Conservation (phyloP, 805 yeast genomes). For the Saitoella complicata region DNA sequence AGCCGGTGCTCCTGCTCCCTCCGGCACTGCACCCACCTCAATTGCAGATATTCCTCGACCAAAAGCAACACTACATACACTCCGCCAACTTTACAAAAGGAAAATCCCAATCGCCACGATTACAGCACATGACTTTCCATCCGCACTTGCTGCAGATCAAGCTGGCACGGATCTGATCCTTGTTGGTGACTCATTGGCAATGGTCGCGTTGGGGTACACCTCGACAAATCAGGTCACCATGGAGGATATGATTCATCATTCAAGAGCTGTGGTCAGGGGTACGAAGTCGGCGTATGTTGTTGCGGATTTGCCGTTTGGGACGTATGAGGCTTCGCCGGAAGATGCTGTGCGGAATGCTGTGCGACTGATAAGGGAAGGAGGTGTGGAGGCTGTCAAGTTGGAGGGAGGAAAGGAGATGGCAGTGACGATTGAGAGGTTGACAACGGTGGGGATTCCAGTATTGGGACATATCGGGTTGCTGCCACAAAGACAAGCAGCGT, state of each 20-base stretch:
- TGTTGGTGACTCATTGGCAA: conserved; percentile 85
- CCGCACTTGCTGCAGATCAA: conserved; percentile 51
- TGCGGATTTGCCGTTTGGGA: conserved; percentile 82
- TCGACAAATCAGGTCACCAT: conserved; percentile 52
- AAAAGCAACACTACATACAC: no score
- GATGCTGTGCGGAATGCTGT: conserved; percentile 49
- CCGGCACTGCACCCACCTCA: no score
- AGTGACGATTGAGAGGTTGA: conserved; percentile 37
- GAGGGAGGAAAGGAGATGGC: conserved; percentile 62
- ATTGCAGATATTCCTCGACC: no score
- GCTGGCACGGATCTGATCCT: conserved; percentile 54
- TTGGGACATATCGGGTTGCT: conserved; percentile 86
- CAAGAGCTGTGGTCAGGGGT: conserved; percentile 63
- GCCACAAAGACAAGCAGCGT: conserved; percentile 65
- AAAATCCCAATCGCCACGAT: conserved; percentile 26
- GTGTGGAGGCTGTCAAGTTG: conserved; percentile 62
- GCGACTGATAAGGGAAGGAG: conserved; percentile 35
- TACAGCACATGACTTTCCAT: conserved; percentile 82
- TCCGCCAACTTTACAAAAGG: background rate
- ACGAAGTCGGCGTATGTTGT: conserved; percentile 46
- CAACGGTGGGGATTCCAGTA: conserved; percentile 66
- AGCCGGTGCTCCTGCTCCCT: no score
- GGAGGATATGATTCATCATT: conserved; percentile 62
- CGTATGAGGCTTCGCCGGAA: conserved; percentile 48
- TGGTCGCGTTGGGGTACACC: conserved; percentile 73